Conservation (phyloP, 768 basidiomycete species). For the Cystofilobasidium bisporidii region DNA sequence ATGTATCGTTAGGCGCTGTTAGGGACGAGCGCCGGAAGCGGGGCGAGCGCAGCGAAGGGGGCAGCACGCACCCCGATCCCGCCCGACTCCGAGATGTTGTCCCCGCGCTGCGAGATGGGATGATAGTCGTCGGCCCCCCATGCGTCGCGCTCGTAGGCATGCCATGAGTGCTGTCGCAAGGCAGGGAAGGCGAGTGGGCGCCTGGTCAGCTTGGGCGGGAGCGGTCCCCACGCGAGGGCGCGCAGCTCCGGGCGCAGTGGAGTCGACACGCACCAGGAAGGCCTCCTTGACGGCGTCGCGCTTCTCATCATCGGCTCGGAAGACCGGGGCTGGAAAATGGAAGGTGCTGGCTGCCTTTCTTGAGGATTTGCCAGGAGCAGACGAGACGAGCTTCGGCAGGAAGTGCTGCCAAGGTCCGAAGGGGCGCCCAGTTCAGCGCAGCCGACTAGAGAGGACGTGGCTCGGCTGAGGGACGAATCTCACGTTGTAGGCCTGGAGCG, state of each 20-base stretch:
- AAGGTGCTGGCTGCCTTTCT: background rate
- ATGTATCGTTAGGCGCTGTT: background rate
- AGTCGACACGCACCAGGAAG: constrained; percentile 63
- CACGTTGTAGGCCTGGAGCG: constrained; percentile 9
- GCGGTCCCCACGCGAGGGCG: background rate
- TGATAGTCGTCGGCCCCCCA: constrained; percentile 71
- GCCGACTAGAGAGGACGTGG: background rate
- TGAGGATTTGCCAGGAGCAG: background rate
- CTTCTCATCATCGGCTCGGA: constrained; percentile 53
- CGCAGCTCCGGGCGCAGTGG: no score
- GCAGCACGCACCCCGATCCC: constrained; percentile 52
- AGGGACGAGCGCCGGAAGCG: background rate
- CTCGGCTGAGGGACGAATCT: background rate
- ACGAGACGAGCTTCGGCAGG: background rate
- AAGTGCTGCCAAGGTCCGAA: background rate
- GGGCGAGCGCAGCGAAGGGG: no score
- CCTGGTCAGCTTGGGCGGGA: background rate
- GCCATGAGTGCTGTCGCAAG: constrained; percentile 65
- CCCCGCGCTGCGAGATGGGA: constrained; percentile 62
- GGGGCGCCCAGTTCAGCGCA: no score
- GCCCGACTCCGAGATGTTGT: constrained; percentile 61
- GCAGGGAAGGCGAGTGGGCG: constrained; percentile 18
- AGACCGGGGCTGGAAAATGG: constrained; percentile 29
- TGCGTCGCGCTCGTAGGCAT: constrained; percentile 75
- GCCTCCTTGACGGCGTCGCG: constrained; percentile 65